Conservation (phyloP, 306 rosid genomes). For the Prunus fruticosa region DNA sequence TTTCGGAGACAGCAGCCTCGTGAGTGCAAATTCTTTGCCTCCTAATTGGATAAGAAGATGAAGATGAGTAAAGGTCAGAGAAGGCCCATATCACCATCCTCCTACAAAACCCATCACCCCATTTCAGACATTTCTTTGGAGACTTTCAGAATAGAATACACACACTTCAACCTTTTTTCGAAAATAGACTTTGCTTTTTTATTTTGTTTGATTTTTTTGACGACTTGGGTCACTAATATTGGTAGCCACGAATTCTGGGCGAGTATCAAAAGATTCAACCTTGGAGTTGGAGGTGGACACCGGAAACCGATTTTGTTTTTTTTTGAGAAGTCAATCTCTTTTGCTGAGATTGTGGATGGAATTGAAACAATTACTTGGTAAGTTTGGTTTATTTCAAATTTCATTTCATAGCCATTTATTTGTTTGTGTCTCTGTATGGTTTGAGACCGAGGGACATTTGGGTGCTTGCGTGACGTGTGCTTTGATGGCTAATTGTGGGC, state of each 20-base stretch:
- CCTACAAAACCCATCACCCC: background rate
- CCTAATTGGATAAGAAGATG: slow-evolving; percentile 35
- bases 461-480: slow-evolving; percentile 33
- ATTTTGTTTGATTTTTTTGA: background rate
- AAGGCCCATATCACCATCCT: slow-evolving; percentile 16
- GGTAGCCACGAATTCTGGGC: slow-evolving; percentile 16
- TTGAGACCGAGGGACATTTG: slow-evolving; percentile 24
- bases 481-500: slow-evolving; percentile 20
- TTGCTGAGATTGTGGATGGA: slow-evolving; percentile 29
- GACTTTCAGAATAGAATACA: background rate
- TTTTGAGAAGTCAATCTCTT: slow-evolving; percentile 28
- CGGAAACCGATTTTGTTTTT: slow-evolving; percentile 37
- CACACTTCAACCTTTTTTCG: background rate
- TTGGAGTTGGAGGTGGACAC: slow-evolving; percentile 12
- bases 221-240: background rate
- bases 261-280: slow-evolving; percentile 16
- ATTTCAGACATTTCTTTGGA: background rate
- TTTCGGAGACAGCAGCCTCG: slow-evolving; percentile 33
- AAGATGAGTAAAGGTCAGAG: background rate
- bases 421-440: slow-evolving; percentile 39
- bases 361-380: slow-evolving; percentile 30
- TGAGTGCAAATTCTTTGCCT: slow-evolving; percentile 26
- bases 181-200: background rate
- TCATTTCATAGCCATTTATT: background rate
- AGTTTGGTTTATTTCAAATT: slow-evolving; percentile 13